Evolutionary conservation across 768 basidiomycete species (phyloP), one percentile per base, ranked within the genome.

Genomic region (Lyophyllum semitale): DNA sequence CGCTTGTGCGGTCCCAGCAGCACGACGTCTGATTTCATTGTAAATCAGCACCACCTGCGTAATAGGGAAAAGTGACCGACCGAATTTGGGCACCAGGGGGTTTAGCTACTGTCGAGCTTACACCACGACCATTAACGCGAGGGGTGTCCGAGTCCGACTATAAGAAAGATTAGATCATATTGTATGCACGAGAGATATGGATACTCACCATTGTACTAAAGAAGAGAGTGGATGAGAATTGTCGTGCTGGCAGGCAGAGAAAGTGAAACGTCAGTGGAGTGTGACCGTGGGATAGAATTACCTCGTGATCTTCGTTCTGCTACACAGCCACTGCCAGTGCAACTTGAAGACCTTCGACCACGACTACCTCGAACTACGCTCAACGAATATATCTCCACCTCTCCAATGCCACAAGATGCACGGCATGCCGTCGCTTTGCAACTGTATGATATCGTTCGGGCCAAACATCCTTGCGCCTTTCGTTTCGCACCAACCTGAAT

Each of bases 81-180:
- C 91, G 85, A 75, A 93, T 84, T 73, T 89, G 87, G 60, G 88
- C 87, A 66, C 88, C 89, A 57, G 88, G 85, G 7, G 90, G 89
- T 73, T 84, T 89, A 46, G 83, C 85, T 52, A 88, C 83, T 40
- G 75, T 78, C 40, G 75, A 74, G 43, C 77, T 57, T 63, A 71
- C 70, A 58, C 71, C 69, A 60, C 76, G 76, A 45, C 71, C 61
- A 69, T 74, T 72, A 63, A 76, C 62, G 62, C 75, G 77, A 62
- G 84, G 76, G 58, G 81, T 78, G 68, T 93, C 91, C 65, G 91
- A 91, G 77, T 93, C 91, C 62, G 91, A 93, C 91, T 92, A 55
- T 5, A 59, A 32, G n/a, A n/a, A 45, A 35, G 33, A 48, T 51
- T 42, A 55, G 35, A 6, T 25, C 18, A 6, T 33, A 49, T 5